Base-by-base conservation (phyloP, 768 basidiomycete genomes). In the Xerocomellus amylosporus region DNA sequence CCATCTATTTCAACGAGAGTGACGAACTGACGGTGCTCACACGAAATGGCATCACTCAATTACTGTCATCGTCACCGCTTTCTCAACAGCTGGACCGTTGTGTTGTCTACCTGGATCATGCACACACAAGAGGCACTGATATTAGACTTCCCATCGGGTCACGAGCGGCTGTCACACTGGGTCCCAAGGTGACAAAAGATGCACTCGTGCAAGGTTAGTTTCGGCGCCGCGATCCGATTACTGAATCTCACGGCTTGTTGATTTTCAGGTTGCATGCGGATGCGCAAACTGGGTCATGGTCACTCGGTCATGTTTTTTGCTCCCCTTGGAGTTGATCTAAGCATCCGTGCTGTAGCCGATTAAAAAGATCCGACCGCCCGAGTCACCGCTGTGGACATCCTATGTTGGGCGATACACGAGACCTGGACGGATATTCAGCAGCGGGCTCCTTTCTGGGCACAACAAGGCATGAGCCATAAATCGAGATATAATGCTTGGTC, bases 251-350 rank as follows among this genome's bases (percentile, higher is more conserved):
- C 17, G 2, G 5, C 7, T 4, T 15, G 28, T n/a, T 8, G 4
- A 0, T 2, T 34, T 5, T 28, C 8, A 79, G 79, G 78, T 7
- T 80, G 79, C 50, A 80, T 80, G 79, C 68, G 79, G 8, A 78
- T 80, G 79, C 71, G 79, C 2, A 71, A 72, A 53, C 66, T 79
- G 2, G 79, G 79, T 10, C 57, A 62, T n/a, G 77, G 75, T 0
- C 79, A 80, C 54, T 75, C 77, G 4, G 66, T 79, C 9, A 60
- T 75, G 42, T 79, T 80, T 54, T 75, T 76, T 43, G 79, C 75
- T 3, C 73, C 78, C 1, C 59, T 57, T 0, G 75, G 77, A 45
- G 68, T 78, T 5, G 72, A 75, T 41, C 54, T 56, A 24, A 49
- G 50, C 2, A 78, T 80, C 49, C 72, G 74, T 22, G 44, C 55